Evolutionary conservation across 257 asterid genomes (phyloP), one percentile per base, ranked within the genome.

Genomic region (Solanum appendiculatum): DNA sequence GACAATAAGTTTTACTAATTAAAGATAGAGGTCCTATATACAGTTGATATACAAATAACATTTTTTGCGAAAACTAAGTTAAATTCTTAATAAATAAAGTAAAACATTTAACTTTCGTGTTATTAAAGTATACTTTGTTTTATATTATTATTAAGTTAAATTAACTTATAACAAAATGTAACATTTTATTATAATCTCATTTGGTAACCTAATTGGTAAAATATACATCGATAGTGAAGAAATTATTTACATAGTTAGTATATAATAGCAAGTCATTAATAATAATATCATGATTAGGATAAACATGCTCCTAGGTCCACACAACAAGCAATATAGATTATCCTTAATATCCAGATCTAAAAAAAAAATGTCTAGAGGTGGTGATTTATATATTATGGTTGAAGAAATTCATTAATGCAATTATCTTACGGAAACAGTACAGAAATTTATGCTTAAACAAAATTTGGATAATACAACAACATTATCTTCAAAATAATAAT

Each of bases 21-120:
- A 48, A 5, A 48, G 23, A 48, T 48, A 51, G 9, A 51, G 63
- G 63, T 54, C n/a, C 63, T 54, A 20, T 54, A 54, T 54, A 54
- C 10, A 7, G 63, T 54, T 54, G 63, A 58, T 21, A 58, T 58
- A 58, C 66, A 58, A 58, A 20, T 4, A 20, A 58, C 13, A 21
- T 58, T 58, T 21, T 58, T 3, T 12, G 5, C 0, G 2, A 58
- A 8, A 21, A 58, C 5, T 20, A 58, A 58, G 66, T 21, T 58
- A 8, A 0, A 20, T 64, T 64, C 18, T 25, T 10, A 63, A 63
- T 12, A 63, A 60, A 25, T 25, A 25, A 11, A 20, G 29, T 5
- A 11, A n/a, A 10, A 21, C 0, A 0, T 10, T 25, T 13, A 63
- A 63, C 0, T 25, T 63, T 0, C 6, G 34, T 63, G 18, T 25